Evolutionary conservation across 1,139 yeast genomes (phyloP), one percentile per base, ranked within the genome.

Genomic region (Hemisphaericaspora xylofermentans): DNA sequence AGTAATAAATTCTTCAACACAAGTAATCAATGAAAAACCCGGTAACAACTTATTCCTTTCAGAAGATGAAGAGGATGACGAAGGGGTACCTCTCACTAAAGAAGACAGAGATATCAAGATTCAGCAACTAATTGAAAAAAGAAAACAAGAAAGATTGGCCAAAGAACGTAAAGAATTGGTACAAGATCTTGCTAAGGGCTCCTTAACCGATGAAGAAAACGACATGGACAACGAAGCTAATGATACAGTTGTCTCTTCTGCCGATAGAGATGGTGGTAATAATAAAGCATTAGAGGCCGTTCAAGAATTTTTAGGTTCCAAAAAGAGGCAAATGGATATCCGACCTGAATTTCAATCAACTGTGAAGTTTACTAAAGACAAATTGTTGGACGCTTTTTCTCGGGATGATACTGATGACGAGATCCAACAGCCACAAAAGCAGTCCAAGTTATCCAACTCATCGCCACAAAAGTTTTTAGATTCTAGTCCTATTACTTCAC

Each of bases 131-230:
- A 56, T 60, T 2, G 64, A 56, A 39, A 49, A 46, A 22, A 63
- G 60, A 44, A 50, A 53, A 27, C 52, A 50, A 22, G 52, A 58
- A 39, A 47, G 68, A 22, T 34, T 41, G 40, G 43, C 24, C 43
- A 47, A 41, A 35, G 54, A 49, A 43, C 44, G 48, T 21, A 53
- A 59, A 37, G 46, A 45, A 33, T 54, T 69, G 25, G 64, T 62
- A 38, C 62, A 63, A 2, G 76, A 71, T 39, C 55, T 71, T 17
- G 48, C 70, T 1, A 63, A 53, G 36, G 58, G 61, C 0, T 53
- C 76, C 1, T 51, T 71, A 16, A 66, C 74, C 1, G 77, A 71
- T 41, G 76, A 71, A 46, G 77, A 71, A 44, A 52, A 65, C 17
- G 76, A 69, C 41, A 44, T 64, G 33, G 56, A 60, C 26, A 55